phyloP scores from a whole-genome alignment of 768 basidiomycete genomes.

The Sporobolomyces pararoseus region DNA sequence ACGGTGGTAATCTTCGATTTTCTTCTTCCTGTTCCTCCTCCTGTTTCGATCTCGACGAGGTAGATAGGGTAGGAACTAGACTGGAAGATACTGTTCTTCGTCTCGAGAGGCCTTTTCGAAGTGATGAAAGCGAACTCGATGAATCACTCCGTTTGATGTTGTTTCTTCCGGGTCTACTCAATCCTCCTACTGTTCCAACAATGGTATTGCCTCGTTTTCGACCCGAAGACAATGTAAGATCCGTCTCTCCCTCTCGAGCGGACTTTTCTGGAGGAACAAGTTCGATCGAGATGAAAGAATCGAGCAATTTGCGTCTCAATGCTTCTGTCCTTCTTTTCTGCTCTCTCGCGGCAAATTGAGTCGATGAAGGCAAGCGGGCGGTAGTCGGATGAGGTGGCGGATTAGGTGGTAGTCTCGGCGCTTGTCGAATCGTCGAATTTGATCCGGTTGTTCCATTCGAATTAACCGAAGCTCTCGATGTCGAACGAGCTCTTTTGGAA shows the following conservation, averaged over 20 bases:
- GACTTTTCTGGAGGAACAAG: neutral
- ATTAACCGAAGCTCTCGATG: slow-evolving; percentile 18
- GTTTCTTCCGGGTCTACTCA: neutral
- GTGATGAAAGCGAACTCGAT: neutral
- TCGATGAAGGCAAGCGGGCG: neutral
- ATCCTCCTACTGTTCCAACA: neutral
- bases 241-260: neutral
- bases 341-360: slow-evolving; percentile 19
- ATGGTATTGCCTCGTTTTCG: slow-evolving; percentile 7
- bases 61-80: neutral
- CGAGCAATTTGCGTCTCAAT: slow-evolving; percentile 12
- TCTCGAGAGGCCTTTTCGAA: neutral
- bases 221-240: neutral
- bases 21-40: neutral
- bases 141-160: slow-evolving; percentile 2
- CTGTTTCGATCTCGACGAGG: neutral
- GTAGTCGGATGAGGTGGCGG: neutral
- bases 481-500: slow-evolving; percentile 1
- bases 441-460: slow-evolving; percentile 16
- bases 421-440: slow-evolving; percentile 24
- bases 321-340: slow-evolving; percentile 8
- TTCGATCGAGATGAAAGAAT: slow-evolving; percentile 37
- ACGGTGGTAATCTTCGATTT: slow-evolving; percentile 9
- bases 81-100: slow-evolving; percentile 1
- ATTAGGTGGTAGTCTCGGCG: slow-evolving; percentile 2